Percentiles rank a stretch among this genome's conserved stretches.
phyloP scores from a whole-genome alignment of 208 protist genomes.

The Wallacemonas sp. region DNA sequence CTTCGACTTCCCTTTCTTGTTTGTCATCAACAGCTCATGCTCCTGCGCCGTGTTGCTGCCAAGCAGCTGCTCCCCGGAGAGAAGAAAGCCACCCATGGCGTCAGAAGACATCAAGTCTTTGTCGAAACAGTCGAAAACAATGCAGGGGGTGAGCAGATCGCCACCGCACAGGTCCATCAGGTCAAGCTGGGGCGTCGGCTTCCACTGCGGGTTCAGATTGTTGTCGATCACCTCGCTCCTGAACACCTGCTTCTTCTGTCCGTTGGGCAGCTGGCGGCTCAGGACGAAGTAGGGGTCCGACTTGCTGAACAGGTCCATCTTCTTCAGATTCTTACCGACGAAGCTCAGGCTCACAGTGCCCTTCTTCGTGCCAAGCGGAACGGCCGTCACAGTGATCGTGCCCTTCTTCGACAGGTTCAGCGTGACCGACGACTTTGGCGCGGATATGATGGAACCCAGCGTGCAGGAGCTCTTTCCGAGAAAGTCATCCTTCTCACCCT shows the following conservation, averaged over 20 bases:
- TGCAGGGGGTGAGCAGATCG: conserved; percentile 18
- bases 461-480: conserved; percentile 30
- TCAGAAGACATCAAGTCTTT: conserved; percentile 22
- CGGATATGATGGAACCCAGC: conserved; percentile 30
- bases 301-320: conserved; percentile 47
- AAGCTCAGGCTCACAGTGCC: conserved; percentile 24
- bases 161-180: conserved; percentile 36
- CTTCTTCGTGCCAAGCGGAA: conserved; percentile 4
- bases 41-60: conserved; percentile 10
- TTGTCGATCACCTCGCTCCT: conserved; percentile 35
- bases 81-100: conserved; percentile 25
- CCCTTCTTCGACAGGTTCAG: conserved; percentile 23
- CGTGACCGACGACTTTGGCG: conserved; percentile 15
- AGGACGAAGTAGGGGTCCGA: conserved; percentile 33
- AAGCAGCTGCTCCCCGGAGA: conserved; percentile 24
- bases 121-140: conserved; percentile 35
- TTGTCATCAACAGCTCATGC: conserved; percentile 12
- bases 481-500: conserved; percentile 25
- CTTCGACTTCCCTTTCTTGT: conserved; percentile 34
- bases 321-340: conserved; percentile 32
- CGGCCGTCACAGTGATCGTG: conserved; percentile 30
- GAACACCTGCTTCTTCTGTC: conserved; percentile 24
- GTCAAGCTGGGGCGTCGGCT: conserved; percentile 23
- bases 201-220: conserved; percentile 43
- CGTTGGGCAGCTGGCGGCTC: conserved; percentile 19